Evolutionary conservation across 1,139 yeast genomes (phyloP).

Genomic region (Insectozyma bohioensis): DNA sequence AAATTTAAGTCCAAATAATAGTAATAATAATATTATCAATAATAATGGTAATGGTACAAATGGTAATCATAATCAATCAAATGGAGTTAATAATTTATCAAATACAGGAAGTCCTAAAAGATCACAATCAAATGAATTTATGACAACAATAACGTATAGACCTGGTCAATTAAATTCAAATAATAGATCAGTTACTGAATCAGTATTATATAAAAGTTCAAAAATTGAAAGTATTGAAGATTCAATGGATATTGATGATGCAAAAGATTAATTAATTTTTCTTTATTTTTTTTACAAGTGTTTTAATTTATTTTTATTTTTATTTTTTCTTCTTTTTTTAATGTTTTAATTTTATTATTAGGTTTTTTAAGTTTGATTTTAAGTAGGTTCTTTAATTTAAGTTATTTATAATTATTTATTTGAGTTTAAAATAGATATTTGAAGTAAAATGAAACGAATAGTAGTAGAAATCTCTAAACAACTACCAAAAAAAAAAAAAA

Average conservation of each 20-base stretch:
- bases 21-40: slow-evolving; percentile 9
- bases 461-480: too few relatives aligned
- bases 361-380: too few relatives aligned
- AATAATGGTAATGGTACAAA: slow-evolving; percentile 14
- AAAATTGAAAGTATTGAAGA: slow-evolving; percentile 11
- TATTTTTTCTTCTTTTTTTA: too few relatives aligned
- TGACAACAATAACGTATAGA: slow-evolving; percentile 8
- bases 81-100: slow-evolving; percentile 3
- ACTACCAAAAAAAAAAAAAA: too few relatives aligned
- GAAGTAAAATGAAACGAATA: too few relatives aligned
- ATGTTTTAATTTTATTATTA: too few relatives aligned
- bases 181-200: slow-evolving; percentile 37
- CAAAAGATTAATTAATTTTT: too few relatives aligned
- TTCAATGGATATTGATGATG: slow-evolving; percentile 9
- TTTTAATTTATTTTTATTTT: too few relatives aligned
- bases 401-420: too few relatives aligned
- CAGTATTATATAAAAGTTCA: slow-evolving; percentile 7
- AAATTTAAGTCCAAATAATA: slow-evolving; percentile 10
- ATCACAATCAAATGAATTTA: slow-evolving; percentile 28
- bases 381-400: too few relatives aligned
- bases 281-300: too few relatives aligned
- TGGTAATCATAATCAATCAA: neutral
- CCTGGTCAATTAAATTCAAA: slow-evolving; percentile 34
- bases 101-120: slow-evolving; percentile 22
- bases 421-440: too few relatives aligned